These are phyloP conservation scores for Cryphonectria carpinicola DNA, from an alignment of 2,329 filamentous ascomycete species.

Conservation along the genomic window DNA sequence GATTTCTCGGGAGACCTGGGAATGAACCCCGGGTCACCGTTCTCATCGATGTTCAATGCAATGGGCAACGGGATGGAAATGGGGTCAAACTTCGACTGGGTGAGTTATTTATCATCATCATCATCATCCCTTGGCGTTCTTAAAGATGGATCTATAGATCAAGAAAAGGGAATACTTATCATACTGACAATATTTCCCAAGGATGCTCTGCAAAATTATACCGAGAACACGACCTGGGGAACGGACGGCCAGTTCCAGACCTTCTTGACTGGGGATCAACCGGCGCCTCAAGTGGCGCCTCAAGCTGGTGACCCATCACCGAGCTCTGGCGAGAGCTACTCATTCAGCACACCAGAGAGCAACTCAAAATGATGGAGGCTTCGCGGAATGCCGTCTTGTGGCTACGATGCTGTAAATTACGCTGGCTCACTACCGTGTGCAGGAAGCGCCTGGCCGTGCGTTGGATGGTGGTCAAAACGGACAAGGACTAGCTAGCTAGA, in stretches of 20 bases:
- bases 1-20: slow-evolving; percentile 43
- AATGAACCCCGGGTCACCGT: slow-evolving; percentile 48
- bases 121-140: neutral
- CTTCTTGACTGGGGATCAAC: slow-evolving; percentile 43
- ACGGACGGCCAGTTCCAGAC: slow-evolving; percentile 57
- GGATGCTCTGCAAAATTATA: slow-evolving; percentile 61
- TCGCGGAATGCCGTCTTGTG: neutral
- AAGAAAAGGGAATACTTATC: neutral
- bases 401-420: no score
- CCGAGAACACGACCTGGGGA: slow-evolving; percentile 58
- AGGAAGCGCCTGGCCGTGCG: neutral
- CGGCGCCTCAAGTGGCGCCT: neutral
- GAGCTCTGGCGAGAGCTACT: slow-evolving; percentile 26
- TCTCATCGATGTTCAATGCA: slow-evolving; percentile 58
- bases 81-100: slow-evolving; percentile 61
- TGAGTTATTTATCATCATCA: slow-evolving; percentile 39
- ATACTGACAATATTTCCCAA: slow-evolving; percentile 37
- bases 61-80: slow-evolving; percentile 50
- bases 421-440: neutral
- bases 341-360: slow-evolving; percentile 27
- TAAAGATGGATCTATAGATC: neutral
- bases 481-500: neutral
- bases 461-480: neutral
- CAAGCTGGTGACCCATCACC: slow-evolving; percentile 24
- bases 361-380: slow-evolving; percentile 11